phyloP scores from a whole-genome alignment of 129 eudicot species.

The Centaurea solstitialis region DNA sequence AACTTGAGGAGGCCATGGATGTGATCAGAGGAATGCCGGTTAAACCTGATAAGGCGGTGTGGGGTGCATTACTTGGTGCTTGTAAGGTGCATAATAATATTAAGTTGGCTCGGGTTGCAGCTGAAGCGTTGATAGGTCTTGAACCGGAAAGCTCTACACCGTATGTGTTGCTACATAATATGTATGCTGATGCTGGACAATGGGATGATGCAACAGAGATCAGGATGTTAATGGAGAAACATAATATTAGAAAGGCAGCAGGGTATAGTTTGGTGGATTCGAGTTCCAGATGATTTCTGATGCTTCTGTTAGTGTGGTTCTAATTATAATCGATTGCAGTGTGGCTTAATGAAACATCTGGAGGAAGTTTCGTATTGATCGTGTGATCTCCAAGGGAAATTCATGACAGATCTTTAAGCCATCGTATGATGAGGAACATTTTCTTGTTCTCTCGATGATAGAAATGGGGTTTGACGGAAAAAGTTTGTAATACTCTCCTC shows the following conservation, averaged over 20 bases:
- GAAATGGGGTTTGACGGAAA: neutral
- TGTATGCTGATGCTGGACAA: constrained; percentile 58
- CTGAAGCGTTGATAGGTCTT: constrained; percentile 57
- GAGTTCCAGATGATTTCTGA: constrained; percentile 12
- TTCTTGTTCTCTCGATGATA: neutral
- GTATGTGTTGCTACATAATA: constrained; percentile 61
- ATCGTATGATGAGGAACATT: too few relatives aligned
- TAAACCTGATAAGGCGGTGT: constrained; percentile 67
- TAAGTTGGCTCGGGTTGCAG: constrained; percentile 67
- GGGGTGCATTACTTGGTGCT: constrained; percentile 82
- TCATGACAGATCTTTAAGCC: too few relatives aligned
- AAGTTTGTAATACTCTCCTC: neutral
- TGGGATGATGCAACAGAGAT: constrained; percentile 66
- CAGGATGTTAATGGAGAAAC: constrained; percentile 49
- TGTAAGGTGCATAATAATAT: constrained; percentile 82
- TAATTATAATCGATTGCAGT: neutral
- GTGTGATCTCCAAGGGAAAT: neutral
- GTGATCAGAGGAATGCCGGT: constrained; percentile 56
- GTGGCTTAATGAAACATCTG: neutral
- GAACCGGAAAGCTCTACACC: constrained; percentile 75
- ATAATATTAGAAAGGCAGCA: constrained; percentile 43
- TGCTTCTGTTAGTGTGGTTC: neutral
- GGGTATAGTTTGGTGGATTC: constrained; percentile 59
- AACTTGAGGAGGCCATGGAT: constrained; percentile 71
- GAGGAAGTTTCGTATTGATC: neutral